Evolutionary conservation across 2,329 filamentous ascomycete species (phyloP), one percentile per base, ranked within the genome.

Genomic region (Shiraia sp.): DNA sequence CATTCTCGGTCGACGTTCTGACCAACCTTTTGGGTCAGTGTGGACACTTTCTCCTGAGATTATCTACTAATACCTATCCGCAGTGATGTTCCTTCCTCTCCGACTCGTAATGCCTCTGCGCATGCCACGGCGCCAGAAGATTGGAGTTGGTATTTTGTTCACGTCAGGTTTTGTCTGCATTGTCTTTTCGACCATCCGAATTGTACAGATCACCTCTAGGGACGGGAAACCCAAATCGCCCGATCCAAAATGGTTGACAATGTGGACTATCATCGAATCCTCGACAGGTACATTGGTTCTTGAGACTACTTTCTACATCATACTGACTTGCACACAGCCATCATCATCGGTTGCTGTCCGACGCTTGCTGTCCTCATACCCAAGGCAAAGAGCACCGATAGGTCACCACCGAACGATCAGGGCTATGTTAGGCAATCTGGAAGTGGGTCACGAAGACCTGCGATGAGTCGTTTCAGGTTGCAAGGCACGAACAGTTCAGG

Each of bases 81-180:
- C 41, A 71, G 67, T 72, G 40, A 72, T 71, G 68, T 51, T 62
- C 10, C 59, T 71, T 8, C 67, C 68, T 6, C 49, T 70, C 27
- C 62, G 60, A 13, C 59, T 71, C 3, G 65, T 70, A 25, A 69
- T 61, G 63, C 61, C 63, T 10, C 55, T 72, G 2, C 63, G 63
- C 25, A 69, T 71, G 55, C 57, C 65, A 8, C 42, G 44, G 4
- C 38, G 44, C 14, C 61, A 68, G 34, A 72, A 70, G 33, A 34
- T 68, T 16, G 63, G 62, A 16, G 60, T 70, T 23, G 56, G 60
- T 13, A 40, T 53, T 3, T 45, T 63, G 5, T 63, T 63, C 38
- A 50, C 51, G 26, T 53, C 50, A 28, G 59, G 55, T 27, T 47
- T 63, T 30, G 45, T 61, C 13, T 63, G 59, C 42, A 59, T 63